Evolutionary conservation across 2,329 filamentous ascomycete species (phyloP), one percentile per base, ranked within the genome.

Genomic region (Aspergillus candidus): DNA sequence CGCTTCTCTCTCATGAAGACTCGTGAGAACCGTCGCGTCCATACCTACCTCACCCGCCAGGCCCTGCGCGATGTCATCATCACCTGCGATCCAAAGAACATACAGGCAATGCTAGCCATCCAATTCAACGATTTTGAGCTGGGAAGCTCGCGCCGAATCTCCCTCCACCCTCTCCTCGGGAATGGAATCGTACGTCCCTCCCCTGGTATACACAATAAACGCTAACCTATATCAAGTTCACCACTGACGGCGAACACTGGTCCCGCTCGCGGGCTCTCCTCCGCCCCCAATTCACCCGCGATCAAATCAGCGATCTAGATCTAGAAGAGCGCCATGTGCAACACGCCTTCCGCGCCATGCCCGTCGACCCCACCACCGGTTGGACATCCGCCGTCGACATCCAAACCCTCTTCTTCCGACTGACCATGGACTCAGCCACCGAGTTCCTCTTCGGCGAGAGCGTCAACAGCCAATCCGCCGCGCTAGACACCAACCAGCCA

Each of bases 71-170:
- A 61, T 8, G 42, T 48, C 10, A 35, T 60, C 33, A 54, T 58
- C 30, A 69, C 66, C 6, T 50, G 54, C 15, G 67, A 70, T 12
- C 66, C 67, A 3, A 61, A 61, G 44, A 94, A 94, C 61, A 82
- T 94, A 67, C 93, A 94, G 65, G 86, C 89, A 14, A 74, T 95
- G 15, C 72, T 95, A 11, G 86, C 88, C 0, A 86, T 84, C 1
- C 86, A 94, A 60, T 95, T 95, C 62, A 71, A 71, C 46, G 85
- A 93, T 56, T 95, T 83, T 58, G 88, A 87, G 56, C 89, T 95
- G 62, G 88, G 89, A 6, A 68, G 80, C 49, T 67, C 87, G 51
- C 71, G 94, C 14, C 86, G 85, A 17, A 77, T 88, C 56, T 79
- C 80, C 67, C 44, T 64, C 44, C 49, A 55, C 35, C 63, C 59